Base-by-base conservation (phyloP, 495 filamentous ascomycete genomes). In the Penicilliopsis zonata region DNA sequence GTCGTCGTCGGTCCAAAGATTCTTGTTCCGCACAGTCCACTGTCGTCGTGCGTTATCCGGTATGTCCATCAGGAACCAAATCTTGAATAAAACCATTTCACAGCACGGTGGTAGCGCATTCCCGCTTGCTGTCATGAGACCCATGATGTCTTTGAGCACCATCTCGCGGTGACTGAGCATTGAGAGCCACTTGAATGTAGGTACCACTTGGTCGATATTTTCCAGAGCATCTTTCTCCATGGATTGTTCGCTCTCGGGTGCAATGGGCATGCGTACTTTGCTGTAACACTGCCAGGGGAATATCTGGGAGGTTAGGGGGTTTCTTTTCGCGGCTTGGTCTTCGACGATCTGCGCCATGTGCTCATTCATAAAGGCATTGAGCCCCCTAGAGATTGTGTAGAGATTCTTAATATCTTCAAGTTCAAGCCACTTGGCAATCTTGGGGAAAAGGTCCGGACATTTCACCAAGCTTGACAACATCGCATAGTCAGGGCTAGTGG, bases 61-160 rank as follows among this genome's bases (percentile, higher is more conserved):
- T 3, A 71, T 44, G 38, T 82, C 78, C 60, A 83, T 72, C 15
- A 75, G 36, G 18, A 80, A 65, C 80, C 79, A 82, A 14, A 79
- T 43, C 49, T 79, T 78, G 40, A 65, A 63, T 23, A 83, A 45
- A 12, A 61, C 53, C 3, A 49, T 14, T 13, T 50, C 34, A 13
- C 61, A 61, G 15, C 50, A 40, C 1, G 22, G 10, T 7, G 74
- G 76, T 8, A 77, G 40, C n/a, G 60, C 48, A 20, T 68, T 65
- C 5, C 76, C 70, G 13, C 59, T 43, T 3, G 59, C 36, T 1
- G 58, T 62, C 16, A 86, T 52, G 7, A 48, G 40, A 9, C 57
- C 52, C 13, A 80, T 40, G 40, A 84, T 79, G 33, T 74, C 67
- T 14, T 65, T 46, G 18, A 67, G 59, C 0, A 59, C 49, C 1